Evolutionary conservation across 164 flowering plant species (phyloP).

Genomic region (Vitis rotundifolia): DNA sequence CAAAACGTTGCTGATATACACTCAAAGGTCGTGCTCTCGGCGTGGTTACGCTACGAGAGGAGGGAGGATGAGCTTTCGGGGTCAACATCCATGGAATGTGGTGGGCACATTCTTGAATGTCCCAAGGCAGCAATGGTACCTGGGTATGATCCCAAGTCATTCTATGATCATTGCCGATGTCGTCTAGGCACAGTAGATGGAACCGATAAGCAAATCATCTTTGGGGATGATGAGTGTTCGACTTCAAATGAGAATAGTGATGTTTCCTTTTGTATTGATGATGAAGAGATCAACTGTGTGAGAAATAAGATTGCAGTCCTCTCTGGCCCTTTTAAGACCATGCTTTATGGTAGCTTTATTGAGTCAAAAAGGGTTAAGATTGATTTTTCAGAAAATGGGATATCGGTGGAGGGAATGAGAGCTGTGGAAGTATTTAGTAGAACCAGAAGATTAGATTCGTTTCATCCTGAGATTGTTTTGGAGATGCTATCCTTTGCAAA

Average conservation of each 20-base stretch:
- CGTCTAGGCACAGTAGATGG: constrained; percentile 1
- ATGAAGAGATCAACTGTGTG: constrained; percentile 58
- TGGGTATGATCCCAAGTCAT: constrained; percentile 51
- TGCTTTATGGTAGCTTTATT: constrained; percentile 67
- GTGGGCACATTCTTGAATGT: constrained; percentile 50
- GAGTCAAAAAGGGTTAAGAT: constrained; percentile 58
- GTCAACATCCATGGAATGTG: constrained; percentile 37
- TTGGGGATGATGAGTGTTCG: constrained; percentile 23
- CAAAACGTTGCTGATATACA: constrained; percentile 64
- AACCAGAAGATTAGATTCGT: constrained; percentile 45
- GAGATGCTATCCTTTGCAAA: constrained; percentile 73
- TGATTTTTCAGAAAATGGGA: constrained; percentile 55
- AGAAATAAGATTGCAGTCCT: constrained; percentile 55
- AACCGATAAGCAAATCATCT: not conserved
- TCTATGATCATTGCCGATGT: constrained; percentile 44
- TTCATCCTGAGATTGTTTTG: constrained; percentile 51
- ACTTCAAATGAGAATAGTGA: constrained; percentile 36
- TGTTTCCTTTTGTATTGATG: constrained; percentile 50
- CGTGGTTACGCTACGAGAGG: constrained; percentile 83
- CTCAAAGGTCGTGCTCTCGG: constrained; percentile 67
- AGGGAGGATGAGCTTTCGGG: constrained; percentile 75
- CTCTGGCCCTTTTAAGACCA: constrained; percentile 58
- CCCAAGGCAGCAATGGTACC: constrained; percentile 44
- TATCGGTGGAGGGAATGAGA: constrained; percentile 63
- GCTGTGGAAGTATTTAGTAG: constrained; percentile 68